These are phyloP conservation scores for Senecio squalidus DNA, from an alignment of 140 eudicot species.

Conservation along the genomic window DNA sequence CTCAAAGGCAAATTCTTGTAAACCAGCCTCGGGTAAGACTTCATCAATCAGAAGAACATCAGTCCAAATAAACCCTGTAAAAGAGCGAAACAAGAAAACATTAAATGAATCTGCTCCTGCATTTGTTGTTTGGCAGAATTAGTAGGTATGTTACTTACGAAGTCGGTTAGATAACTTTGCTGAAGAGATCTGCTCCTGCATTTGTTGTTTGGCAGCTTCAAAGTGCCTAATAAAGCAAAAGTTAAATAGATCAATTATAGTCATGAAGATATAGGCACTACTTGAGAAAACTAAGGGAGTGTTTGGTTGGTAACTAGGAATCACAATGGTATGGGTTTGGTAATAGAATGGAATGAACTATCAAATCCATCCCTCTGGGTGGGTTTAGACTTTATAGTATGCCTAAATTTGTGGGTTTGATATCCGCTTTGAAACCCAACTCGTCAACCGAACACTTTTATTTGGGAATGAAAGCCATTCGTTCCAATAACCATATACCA, in stretches of 20 bases:
- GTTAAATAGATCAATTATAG: slow-evolving; percentile 11
- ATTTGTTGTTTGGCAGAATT: slow-evolving; percentile 39
- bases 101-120: slow-evolving; percentile 30
- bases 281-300: slow-evolving; percentile 16
- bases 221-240: slow-evolving; percentile 57
- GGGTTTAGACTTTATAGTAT: too few relatives aligned
- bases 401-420: too few relatives aligned
- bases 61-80: slow-evolving; percentile 79
- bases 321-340: too few relatives aligned
- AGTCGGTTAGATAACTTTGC: slow-evolving; percentile 58
- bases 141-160: slow-evolving; percentile 26
- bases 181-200: slow-evolving; percentile 43
- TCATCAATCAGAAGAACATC: slow-evolving; percentile 80
- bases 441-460: too few relatives aligned
- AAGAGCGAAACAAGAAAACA: background rate
- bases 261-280: slow-evolving; percentile 4
- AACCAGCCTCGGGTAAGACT: slow-evolving; percentile 85
- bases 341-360: too few relatives aligned
- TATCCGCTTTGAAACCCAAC: too few relatives aligned
- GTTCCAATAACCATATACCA: too few relatives aligned
- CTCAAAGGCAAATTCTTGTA: slow-evolving; percentile 67
- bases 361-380: too few relatives aligned
- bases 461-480: too few relatives aligned
- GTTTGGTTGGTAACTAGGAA: too few relatives aligned
- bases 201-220: slow-evolving; percentile 55